Conservation (phyloP, 2,329 filamentous ascomycete genomes). For the Acrocalymma vagum region DNA sequence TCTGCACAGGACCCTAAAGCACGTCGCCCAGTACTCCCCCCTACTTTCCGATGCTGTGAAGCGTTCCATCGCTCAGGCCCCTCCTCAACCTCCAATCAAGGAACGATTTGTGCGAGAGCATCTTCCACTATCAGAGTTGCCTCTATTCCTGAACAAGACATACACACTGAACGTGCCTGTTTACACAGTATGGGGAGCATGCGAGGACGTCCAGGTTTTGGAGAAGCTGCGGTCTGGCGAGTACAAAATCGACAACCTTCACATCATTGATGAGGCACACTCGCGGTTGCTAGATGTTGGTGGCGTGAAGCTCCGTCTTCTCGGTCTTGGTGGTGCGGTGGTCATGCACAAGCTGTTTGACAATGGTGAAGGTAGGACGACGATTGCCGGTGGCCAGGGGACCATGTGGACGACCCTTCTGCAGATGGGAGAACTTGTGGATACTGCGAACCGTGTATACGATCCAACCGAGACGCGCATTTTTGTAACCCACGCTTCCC, state of each 20-base stretch:
- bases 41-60: constrained; percentile 82
- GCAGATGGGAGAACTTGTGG: constrained; percentile 97
- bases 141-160: constrained; percentile 85
- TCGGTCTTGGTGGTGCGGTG: constrained; percentile 93
- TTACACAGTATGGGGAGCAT: constrained; percentile 98
- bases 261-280: constrained; percentile 98
- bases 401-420: constrained; percentile 99
- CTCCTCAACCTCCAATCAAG: constrained; percentile 77
- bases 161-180: constrained; percentile 95
- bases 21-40: constrained; percentile 98
- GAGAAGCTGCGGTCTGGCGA: constrained; percentile 98
- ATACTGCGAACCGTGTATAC: constrained; percentile 97
- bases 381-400: constrained; percentile 96
- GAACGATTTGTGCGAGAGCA: constrained; percentile 81
- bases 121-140: constrained; percentile 90
- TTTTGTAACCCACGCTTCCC: constrained; percentile 96
- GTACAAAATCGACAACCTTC: constrained; percentile 96
- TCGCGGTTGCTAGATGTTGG: constrained; percentile 94
- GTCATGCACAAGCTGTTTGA: constrained; percentile 99
- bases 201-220: constrained; percentile 95
- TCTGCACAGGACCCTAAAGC: constrained; percentile 85
- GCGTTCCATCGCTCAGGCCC: constrained; percentile 71
- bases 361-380: constrained; percentile 96
- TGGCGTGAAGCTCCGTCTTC: constrained; percentile 91
- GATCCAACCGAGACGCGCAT: constrained; percentile 97